A percentile compares a stretch with the other conserved stretches of the same genome.
phyloP scores from a whole-genome alignment of 768 basidiomycete genomes.

The Trametes villosa region DNA sequence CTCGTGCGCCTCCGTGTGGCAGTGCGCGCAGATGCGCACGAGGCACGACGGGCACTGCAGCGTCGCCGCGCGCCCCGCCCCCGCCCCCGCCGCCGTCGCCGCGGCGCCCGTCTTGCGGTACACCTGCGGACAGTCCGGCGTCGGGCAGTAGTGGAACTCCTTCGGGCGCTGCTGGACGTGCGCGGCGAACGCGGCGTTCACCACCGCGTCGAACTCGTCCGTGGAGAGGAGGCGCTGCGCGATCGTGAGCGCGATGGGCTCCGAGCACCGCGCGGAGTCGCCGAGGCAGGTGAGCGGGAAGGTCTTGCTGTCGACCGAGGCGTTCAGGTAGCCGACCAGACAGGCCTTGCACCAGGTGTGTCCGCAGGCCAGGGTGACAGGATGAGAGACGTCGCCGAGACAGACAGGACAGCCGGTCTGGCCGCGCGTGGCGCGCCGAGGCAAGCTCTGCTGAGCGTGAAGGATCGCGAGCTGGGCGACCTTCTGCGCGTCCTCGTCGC shows the following conservation, averaged over 20 bases:
- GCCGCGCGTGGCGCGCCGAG: conserved; percentile 9
- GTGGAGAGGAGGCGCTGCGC: conserved; percentile 56
- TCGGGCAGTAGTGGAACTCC: conserved; percentile 77
- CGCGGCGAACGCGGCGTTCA: conserved; percentile 61
- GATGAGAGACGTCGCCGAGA: conserved; percentile 56
- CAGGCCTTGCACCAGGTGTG: conserved; percentile 74
- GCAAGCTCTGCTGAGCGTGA: conserved; percentile 31
- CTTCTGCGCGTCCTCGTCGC: conserved; percentile 50
- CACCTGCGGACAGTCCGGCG: conserved; percentile 76
- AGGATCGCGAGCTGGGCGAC: conserved; percentile 48
- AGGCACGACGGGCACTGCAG: conserved; percentile 77
- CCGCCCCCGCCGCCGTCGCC: conserved; percentile 35
- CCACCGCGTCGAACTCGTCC: conserved; percentile 56
- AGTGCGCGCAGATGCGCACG: conserved; percentile 67
- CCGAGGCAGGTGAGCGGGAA: conserved; percentile 79
- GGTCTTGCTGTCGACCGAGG: conserved; percentile 56
- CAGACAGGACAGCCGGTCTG: conserved; percentile 67
- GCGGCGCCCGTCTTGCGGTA: too few species aligned
- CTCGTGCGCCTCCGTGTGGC: conserved; percentile 65
- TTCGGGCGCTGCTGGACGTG: conserved; percentile 61
- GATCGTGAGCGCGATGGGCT: conserved; percentile 55
- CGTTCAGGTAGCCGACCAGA: conserved; percentile 57
- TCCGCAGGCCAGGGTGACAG: conserved; percentile 61
- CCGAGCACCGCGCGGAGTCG: conserved; percentile 58
- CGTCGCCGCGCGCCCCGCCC: conserved; percentile 33